These are phyloP conservation scores for Coleophoma crateriformis DNA, from an alignment of 2,329 filamentous ascomycete genomes.

Conservation along the genomic window DNA sequence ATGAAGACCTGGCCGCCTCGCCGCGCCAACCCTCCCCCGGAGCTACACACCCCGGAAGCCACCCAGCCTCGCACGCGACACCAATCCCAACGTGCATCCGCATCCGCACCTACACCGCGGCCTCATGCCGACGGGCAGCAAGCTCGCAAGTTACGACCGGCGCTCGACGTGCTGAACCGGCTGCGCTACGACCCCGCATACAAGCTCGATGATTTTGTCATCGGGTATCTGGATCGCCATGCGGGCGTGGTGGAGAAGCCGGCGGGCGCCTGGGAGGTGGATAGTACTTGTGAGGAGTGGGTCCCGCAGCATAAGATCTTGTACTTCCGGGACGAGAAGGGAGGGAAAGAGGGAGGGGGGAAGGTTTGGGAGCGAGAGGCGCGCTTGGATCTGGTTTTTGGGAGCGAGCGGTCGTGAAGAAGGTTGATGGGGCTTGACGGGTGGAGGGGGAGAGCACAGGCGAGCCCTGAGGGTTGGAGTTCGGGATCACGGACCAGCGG, in stretches of 20 bases:
- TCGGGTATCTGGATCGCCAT: slow-evolving; percentile 17
- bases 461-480: too few species aligned
- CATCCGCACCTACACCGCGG: too few species aligned
- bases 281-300: slow-evolving; percentile 52
- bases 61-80: too few species aligned
- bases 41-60: too few species aligned
- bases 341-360: slow-evolving; percentile 50
- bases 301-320: slow-evolving; percentile 60
- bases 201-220: slow-evolving; percentile 15
- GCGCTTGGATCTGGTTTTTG: slow-evolving; percentile 12
- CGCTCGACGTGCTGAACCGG: slow-evolving; percentile 14
- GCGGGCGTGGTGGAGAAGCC: slow-evolving; percentile 8
- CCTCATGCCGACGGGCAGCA: too few species aligned
- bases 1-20: too few species aligned
- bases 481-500: too few species aligned
- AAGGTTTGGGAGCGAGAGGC: slow-evolving; percentile 46
- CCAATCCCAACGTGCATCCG: too few species aligned
- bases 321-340: slow-evolving; percentile 47
- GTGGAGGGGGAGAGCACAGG: too few species aligned
- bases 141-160: slow-evolving; percentile 7
- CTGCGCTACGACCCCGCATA: slow-evolving; percentile 12
- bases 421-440: too few species aligned
- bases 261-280: slow-evolving; percentile 9
- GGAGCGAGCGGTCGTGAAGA: not conserved
- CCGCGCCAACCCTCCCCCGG: too few species aligned